Evolutionary conservation across 305 asterid genomes (phyloP).

Genomic region (Plantago coronopus): DNA sequence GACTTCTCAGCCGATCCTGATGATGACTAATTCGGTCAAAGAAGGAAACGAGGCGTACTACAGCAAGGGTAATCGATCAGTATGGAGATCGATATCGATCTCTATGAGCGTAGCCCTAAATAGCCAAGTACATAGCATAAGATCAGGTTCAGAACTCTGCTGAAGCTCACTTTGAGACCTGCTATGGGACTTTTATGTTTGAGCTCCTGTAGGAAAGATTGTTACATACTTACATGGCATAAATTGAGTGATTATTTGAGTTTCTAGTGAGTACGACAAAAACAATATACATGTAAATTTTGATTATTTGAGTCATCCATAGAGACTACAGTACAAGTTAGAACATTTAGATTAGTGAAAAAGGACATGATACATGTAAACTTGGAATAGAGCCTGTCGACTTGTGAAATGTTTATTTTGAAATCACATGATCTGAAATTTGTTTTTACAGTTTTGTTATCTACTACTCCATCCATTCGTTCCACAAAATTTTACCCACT

Average conservation of each 20-base stretch:
- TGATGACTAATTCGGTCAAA: constrained; percentile 35
- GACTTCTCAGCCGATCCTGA: constrained; percentile 63
- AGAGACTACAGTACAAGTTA: not conserved
- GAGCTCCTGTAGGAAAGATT: constrained; percentile 1
- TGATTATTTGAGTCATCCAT: constrained; percentile 5
- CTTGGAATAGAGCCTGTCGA: constrained; percentile 17
- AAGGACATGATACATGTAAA: constrained; percentile 10
- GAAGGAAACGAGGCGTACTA: not conserved
- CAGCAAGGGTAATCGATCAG: not conserved
- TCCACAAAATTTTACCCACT: too few relatives aligned
- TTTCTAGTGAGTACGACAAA: not conserved
- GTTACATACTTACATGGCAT: not conserved
- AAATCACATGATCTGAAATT: too few relatives aligned
- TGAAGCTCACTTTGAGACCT: constrained; percentile 2
- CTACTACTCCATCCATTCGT: too few relatives aligned
- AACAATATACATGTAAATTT: not conserved
- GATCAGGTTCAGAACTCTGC: constrained; percentile 21
- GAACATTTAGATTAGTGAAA: not conserved
- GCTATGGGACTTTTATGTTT: constrained; percentile 17
- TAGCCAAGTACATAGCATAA: not conserved
- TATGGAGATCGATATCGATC: not conserved
- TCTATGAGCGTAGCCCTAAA: not conserved
- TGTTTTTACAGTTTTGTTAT: too few relatives aligned
- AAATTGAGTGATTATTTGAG: not conserved
- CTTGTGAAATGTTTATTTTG: constrained; percentile 1